A percentile compares a stretch with the other conserved stretches of the same genome.
phyloP scores from a whole-genome alignment of 2,329 filamentous ascomycete species.

The Talaromyces sp. region DNA sequence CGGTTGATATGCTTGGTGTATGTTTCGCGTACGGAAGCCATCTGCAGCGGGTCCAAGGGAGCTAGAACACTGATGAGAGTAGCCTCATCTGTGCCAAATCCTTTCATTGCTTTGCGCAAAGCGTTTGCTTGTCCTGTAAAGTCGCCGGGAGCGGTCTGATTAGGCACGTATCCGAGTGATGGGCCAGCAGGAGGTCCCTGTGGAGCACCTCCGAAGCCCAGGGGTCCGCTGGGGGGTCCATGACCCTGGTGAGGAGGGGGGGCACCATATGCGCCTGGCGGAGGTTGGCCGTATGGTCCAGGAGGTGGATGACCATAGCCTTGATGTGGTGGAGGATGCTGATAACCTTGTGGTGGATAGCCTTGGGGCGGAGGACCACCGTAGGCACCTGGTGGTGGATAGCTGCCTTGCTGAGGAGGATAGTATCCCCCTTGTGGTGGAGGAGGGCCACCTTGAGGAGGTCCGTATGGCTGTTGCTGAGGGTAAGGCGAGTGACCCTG shows the following conservation, averaged over 20 bases:
- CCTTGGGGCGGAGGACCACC: slow-evolving; percentile 6
- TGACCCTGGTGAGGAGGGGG: slow-evolving; percentile 22
- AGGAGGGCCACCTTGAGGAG: slow-evolving; percentile 5
- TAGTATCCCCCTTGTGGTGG: slow-evolving; percentile 2
- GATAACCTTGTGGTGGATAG: slow-evolving; percentile 19
- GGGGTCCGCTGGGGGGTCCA: slow-evolving; percentile 36
- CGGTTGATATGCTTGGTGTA: slow-evolving; percentile 62
- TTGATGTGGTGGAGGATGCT: slow-evolving; percentile 15
- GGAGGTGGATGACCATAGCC: slow-evolving; percentile 19
- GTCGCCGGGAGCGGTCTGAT: slow-evolving; percentile 62
- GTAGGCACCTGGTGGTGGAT: slow-evolving; percentile 1
- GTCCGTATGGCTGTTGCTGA: slow-evolving; percentile 4
- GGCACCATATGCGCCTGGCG: slow-evolving; percentile 17
- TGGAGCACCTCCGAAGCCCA: slow-evolving; percentile 23
- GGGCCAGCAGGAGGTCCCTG: slow-evolving; percentile 53
- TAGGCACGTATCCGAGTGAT: slow-evolving; percentile 68
- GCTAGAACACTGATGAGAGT: slow-evolving; percentile 64
- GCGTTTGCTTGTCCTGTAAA: slow-evolving; percentile 62
- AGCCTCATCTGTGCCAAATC: slow-evolving; percentile 83
- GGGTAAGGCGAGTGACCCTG: slow-evolving; percentile 12
- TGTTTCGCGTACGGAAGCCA: slow-evolving; percentile 60
- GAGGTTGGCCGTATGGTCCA: slow-evolving; percentile 14
- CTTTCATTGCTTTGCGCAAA: slow-evolving; percentile 81
- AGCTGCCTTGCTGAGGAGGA: slow-evolving; percentile 5
- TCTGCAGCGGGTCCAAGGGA: slow-evolving; percentile 70